Evolutionary conservation across 306 rosid genomes (phyloP).

Genomic region (Chamaecrista fasciculata): DNA sequence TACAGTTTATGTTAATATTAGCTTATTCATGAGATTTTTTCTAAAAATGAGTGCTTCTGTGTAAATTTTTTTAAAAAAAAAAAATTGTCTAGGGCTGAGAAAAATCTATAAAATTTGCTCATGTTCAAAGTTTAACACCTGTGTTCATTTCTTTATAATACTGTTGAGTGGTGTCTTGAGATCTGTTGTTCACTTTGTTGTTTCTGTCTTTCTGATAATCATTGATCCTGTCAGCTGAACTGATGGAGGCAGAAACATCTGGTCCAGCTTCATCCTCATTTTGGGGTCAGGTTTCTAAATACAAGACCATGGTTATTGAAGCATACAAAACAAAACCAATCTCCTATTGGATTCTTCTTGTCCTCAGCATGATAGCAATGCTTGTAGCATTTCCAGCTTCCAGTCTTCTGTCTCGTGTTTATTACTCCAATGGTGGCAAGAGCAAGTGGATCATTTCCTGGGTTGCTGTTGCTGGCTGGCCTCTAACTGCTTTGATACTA

Average conservation of each 20-base stretch:
- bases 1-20: too few species aligned
- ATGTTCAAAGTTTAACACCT: neutral
- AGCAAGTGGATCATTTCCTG: constrained; percentile 98
- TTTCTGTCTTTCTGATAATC: neutral
- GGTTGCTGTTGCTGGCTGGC: constrained; percentile 95
- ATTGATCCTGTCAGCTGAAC: constrained; percentile 20
- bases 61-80: too few species aligned
- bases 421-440: constrained; percentile 69
- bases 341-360: constrained; percentile 73
- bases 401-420: constrained; percentile 79
- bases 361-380: constrained; percentile 71
- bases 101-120: neutral
- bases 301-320: constrained; percentile 32
- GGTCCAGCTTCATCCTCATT: constrained; percentile 36
- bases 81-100: too few species aligned
- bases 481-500: constrained; percentile 63
- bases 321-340: constrained; percentile 64
- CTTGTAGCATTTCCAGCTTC: constrained; percentile 91
- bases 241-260: constrained; percentile 48
- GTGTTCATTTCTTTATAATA: neutral
- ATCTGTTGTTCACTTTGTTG: neutral
- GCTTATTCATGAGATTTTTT: too few species aligned
- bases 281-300: constrained; percentile 42
- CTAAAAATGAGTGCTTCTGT: too few species aligned
- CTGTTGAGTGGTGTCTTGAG: neutral